Evolutionary conservation across 148 eudicot species (phyloP).

Genomic region (Euryodendron excelsum): DNA sequence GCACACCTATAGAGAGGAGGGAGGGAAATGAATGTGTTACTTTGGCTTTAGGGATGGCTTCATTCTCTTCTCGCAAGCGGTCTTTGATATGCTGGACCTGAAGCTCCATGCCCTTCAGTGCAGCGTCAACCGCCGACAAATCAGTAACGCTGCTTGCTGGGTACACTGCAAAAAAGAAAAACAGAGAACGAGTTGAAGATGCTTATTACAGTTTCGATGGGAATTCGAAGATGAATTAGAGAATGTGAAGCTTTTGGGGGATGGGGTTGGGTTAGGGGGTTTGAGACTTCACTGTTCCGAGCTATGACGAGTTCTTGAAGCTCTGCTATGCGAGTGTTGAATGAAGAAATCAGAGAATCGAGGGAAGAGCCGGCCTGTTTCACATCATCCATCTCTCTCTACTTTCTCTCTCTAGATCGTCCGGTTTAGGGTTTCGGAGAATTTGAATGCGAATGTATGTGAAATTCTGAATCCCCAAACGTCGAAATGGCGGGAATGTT

Average conservation of each 20-base stretch:
- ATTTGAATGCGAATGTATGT: not conserved
- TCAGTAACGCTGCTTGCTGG: constrained; percentile 74
- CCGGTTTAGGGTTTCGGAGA: constrained; percentile 1
- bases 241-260: not conserved
- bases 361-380: constrained; percentile 64
- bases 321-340: constrained; percentile 72
- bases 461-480: not conserved
- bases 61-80: constrained; percentile 70
- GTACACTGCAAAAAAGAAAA: constrained; percentile 47
- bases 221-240: not conserved
- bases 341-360: constrained; percentile 60
- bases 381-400: constrained; percentile 29
- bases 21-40: constrained; percentile 25
- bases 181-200: too few species aligned
- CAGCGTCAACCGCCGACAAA: constrained; percentile 63
- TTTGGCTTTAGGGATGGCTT: constrained; percentile 89
- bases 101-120: constrained; percentile 79
- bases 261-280: not conserved
- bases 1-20: too few species aligned
- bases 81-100: constrained; percentile 68
- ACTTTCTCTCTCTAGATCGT: not conserved
- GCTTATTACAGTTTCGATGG: not conserved
- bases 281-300: constrained; percentile 56
- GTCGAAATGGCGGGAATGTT: not conserved
- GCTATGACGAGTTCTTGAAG: constrained; percentile 91